A percentile compares a stretch with the other conserved stretches of the same genome.
Evolutionary conservation across 306 rosid species (phyloP).

Genomic region (Neltuma alba): DNA sequence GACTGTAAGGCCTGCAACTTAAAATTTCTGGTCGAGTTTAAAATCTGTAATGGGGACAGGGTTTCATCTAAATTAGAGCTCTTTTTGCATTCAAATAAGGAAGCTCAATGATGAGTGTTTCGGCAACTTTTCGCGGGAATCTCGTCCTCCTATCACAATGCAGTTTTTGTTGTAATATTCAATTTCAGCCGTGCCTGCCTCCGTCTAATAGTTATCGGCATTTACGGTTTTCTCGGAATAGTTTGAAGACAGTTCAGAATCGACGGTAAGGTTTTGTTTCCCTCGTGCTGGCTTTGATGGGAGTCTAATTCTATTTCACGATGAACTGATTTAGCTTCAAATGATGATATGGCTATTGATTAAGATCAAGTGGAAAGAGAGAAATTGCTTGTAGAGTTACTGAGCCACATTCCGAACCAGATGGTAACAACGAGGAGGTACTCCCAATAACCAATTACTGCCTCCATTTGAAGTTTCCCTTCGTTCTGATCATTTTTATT

Average conservation of each 20-base stretch:
- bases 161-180: conserved; percentile 69
- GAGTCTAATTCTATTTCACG: neutral
- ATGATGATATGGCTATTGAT: conserved; percentile 22
- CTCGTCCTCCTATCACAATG: conserved; percentile 57
- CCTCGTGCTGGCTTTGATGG: neutral
- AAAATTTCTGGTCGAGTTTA: neutral
- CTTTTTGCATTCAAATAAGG: neutral
- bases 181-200: conserved; percentile 50
- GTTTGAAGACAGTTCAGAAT: conserved; percentile 43
- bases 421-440: conserved; percentile 70
- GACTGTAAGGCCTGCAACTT: neutral
- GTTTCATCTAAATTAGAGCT: conserved; percentile 48
- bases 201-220: conserved; percentile 34
- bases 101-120: conserved; percentile 55
- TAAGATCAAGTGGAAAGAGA: conserved; percentile 45
- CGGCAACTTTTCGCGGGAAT: conserved; percentile 62
- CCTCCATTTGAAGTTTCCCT: conserved; percentile 10
- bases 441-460: conserved; percentile 11
- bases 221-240: conserved; percentile 35
- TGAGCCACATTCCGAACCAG: conserved; percentile 62
- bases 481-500: neutral
- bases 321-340: conserved; percentile 2
- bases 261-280: conserved; percentile 45
- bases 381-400: conserved; percentile 62
- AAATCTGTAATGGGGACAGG: conserved; percentile 57